A percentile compares a stretch with the other conserved stretches of the same genome.
Conservation (phyloP, 1,284 basidiomycete genomes). For the Malassezia caprae region DNA sequence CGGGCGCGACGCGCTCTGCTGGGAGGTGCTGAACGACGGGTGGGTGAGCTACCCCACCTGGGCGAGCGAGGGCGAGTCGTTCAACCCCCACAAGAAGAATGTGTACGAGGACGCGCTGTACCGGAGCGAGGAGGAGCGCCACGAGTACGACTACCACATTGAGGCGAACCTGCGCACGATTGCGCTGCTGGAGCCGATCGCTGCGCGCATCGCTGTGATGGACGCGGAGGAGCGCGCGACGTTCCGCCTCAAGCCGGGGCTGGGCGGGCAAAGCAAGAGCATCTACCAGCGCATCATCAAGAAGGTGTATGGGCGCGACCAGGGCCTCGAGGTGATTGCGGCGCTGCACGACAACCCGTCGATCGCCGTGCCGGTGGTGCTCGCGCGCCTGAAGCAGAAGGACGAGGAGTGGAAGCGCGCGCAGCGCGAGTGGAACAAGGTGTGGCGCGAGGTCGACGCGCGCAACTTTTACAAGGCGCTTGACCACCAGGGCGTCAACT, state of each 20-base stretch:
- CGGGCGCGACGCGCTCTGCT: slow-evolving; percentile 85
- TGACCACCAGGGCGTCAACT: slow-evolving; percentile 87
- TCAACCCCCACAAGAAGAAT: slow-evolving; percentile 94
- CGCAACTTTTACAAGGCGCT: slow-evolving; percentile 86
- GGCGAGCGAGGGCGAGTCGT: slow-evolving; percentile 88
- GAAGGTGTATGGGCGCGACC: slow-evolving; percentile 82
- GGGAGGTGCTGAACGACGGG: slow-evolving; percentile 68
- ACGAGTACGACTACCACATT: slow-evolving; percentile 95
- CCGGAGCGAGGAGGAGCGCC: slow-evolving; percentile 92
- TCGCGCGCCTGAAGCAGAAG: slow-evolving; percentile 80
- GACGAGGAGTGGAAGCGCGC: slow-evolving; percentile 94
- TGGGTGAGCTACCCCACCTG: slow-evolving; percentile 87
- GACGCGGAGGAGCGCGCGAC: slow-evolving; percentile 69
- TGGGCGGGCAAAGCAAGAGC: slow-evolving; percentile 75
- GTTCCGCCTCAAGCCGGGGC: slow-evolving; percentile 76
- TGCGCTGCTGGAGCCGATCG: slow-evolving; percentile 79
- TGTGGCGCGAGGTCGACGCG: slow-evolving; percentile 92
- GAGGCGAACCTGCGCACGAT: slow-evolving; percentile 87
- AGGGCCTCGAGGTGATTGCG: slow-evolving; percentile 72
- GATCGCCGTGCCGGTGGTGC: slow-evolving; percentile 82
- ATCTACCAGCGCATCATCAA: slow-evolving; percentile 90
- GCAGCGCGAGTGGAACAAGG: slow-evolving; percentile 89
- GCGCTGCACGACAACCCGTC: slow-evolving; percentile 86
- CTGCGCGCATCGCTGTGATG: slow-evolving; percentile 78
- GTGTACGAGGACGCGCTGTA: slow-evolving; percentile 90